These are phyloP conservation scores for Meyerozyma athensensis DNA, from an alignment of 1,139 yeast genomes.

Conservation along the genomic window DNA sequence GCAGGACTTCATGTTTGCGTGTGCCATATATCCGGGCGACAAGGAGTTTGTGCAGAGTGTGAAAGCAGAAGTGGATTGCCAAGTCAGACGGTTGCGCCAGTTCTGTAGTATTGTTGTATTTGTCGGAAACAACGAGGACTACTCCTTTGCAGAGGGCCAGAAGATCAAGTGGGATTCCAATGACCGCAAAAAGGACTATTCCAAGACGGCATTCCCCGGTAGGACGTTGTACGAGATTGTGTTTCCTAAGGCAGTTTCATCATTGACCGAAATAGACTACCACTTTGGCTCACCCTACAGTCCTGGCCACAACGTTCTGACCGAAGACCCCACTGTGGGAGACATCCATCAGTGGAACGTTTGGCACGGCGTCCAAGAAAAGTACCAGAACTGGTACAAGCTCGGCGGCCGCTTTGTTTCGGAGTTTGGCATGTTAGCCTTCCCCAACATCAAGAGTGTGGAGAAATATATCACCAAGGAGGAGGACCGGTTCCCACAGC, in stretches of 20 bases:
- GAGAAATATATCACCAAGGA: slow-evolving; percentile 26
- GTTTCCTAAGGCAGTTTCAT: slow-evolving; percentile 26
- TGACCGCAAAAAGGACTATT: slow-evolving; percentile 24
- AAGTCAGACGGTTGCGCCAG: slow-evolving; percentile 33
- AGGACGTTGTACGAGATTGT: slow-evolving; percentile 33
- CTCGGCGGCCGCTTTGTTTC: slow-evolving; percentile 40
- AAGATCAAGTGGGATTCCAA: slow-evolving; percentile 26
- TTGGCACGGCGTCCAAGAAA: slow-evolving; percentile 44
- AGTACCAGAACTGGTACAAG: slow-evolving; percentile 38
- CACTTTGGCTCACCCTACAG: slow-evolving; percentile 44
- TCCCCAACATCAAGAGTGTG: slow-evolving; percentile 28
- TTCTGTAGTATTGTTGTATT: slow-evolving; percentile 29
- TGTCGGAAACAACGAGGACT: slow-evolving; percentile 47
- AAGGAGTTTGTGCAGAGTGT: slow-evolving; percentile 26
- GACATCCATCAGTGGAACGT: slow-evolving; percentile 49
- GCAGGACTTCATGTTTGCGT: slow-evolving; percentile 53
- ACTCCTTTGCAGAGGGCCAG: slow-evolving; percentile 35
- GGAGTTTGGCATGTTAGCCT: slow-evolving; percentile 45
- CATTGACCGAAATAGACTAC: slow-evolving; percentile 26
- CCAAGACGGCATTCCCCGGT: slow-evolving; percentile 35
- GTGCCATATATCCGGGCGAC: slow-evolving; percentile 44
- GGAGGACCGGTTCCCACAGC: slow-evolving; percentile 32
- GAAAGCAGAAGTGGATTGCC: slow-evolving; percentile 27
- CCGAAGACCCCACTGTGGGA: slow-evolving; percentile 34
- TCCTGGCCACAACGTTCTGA: slow-evolving; percentile 17